Percentiles rank a stretch among this genome's conserved stretches.
Conservation (phyloP, 345 rosid species). For the Hibiscus trionum region DNA sequence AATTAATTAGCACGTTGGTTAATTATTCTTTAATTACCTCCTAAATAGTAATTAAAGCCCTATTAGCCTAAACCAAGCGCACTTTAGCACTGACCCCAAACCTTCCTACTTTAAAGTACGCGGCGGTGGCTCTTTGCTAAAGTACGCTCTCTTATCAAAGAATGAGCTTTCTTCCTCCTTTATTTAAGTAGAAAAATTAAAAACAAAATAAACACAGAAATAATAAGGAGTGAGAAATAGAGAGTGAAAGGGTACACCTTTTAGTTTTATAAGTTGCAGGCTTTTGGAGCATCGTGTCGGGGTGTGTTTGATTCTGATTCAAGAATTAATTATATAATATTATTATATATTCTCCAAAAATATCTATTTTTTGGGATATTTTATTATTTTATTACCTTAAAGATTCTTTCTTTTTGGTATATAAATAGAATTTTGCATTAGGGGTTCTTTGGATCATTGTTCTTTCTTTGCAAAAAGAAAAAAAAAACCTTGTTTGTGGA, state of each 20-base stretch:
- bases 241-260: background rate
- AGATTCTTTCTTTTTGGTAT: constrained; percentile 20
- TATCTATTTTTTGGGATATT: background rate
- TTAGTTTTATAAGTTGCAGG: constrained; percentile 35
- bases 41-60: background rate
- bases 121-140: background rate
- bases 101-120: background rate
- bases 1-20: background rate
- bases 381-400: constrained; percentile 19
- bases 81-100: background rate
- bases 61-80: background rate
- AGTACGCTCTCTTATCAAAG: background rate
- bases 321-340: background rate
- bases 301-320: constrained; percentile 30
- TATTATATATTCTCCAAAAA: background rate
- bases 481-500: too few relatives aligned
- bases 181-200: background rate
- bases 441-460: background rate
- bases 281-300: constrained; percentile 72
- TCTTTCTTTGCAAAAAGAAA: background rate
- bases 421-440: constrained; percentile 22
- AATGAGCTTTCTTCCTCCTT: background rate
- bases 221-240: background rate
- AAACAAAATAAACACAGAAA: too few relatives aligned
- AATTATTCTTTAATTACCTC: background rate